Base-by-base conservation (phyloP, 139 green algal genomes). In the Chlorella ohadii region DNA sequence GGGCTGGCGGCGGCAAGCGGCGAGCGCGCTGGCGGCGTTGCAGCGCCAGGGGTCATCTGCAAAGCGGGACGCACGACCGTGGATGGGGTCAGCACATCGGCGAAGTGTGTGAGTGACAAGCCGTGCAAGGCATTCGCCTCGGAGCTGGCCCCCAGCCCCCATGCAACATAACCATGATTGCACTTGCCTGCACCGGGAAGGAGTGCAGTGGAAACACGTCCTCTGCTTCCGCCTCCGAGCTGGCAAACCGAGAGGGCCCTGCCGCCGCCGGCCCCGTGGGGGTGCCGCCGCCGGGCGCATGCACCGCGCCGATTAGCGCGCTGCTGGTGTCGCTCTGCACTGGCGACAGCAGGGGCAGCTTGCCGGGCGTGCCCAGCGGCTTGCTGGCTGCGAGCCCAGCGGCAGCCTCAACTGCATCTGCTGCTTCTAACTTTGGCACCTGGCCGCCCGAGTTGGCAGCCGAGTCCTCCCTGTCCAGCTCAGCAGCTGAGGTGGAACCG, bases 281-380 rank as follows among this genome's bases (percentile, higher is more conserved):
- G n/a, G 34, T 55, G 68, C 68, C 22, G 68, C 36, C 72, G 31
- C 47, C 47, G 4, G 23, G 13, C 12, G 55, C 76, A 22, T 71
- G 76, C 57, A 82, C 36, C 7, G 76, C 76, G 1, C 27, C 20
- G 33, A 82, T 82, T 23, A 71, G 76, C 6, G 36, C 25, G 59
- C 76, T 67, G 59, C 76, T 82, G 36, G 3, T 38, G 36, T 34
- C 33, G 76, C 76, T 82, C 25, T 82, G 56, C 76, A 82, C 76
- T 27, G 76, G 76, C 1, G 76, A 72, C 38, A 82, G 76, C 76
- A 82, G 57, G 36, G 76, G 76, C 57, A 82, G 76, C 76, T 82
- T 59, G 51, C 51, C 15, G 51, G 51, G 51, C 15, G 51, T 59
- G 51, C 51, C 51, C 51, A 59, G 51, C 51, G 51, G 51, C 51